These are phyloP conservation scores for Suillus subalutaceus DNA, from an alignment of 768 basidiomycete genomes.

Conservation along the genomic window DNA sequence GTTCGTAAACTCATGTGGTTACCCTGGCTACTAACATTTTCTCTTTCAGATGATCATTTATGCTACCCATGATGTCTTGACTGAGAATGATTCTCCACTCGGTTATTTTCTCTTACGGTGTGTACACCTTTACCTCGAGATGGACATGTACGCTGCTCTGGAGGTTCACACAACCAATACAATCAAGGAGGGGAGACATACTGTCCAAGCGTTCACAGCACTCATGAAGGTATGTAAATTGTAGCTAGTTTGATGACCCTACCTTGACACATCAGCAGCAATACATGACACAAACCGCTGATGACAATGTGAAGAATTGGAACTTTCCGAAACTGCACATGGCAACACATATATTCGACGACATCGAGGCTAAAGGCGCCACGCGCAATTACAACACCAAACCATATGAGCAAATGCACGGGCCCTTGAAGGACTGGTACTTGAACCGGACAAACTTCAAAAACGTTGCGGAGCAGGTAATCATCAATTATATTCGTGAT, in stretches of 20 bases:
- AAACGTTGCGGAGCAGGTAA: conserved; percentile 18
- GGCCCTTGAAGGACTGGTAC: conserved; percentile 29
- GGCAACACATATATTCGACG: too few relatives aligned
- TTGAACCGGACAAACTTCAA: conserved; percentile 25
- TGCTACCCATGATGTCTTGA: too few relatives aligned
- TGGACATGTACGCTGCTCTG: conserved; percentile 33
- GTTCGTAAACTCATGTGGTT: conserved; percentile 17
- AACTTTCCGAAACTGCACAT: conserved; percentile 37
- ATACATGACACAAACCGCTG: background rate
- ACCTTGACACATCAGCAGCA: background rate
- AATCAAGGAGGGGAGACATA: conserved; percentile 23
- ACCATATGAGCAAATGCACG: conserved; percentile 34
- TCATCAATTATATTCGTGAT: too few relatives aligned
- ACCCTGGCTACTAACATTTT: conserved; percentile 21
- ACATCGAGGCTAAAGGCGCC: conserved; percentile 28
- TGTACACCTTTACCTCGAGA: background rate
- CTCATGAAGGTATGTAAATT: conserved; percentile 24
- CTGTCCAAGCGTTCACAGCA: conserved; percentile 21
- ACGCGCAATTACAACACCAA: conserved; percentile 35
- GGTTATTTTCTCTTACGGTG: too few relatives aligned
- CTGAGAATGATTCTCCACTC: too few relatives aligned
- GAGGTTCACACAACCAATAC: conserved; percentile 36
- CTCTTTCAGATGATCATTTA: too few relatives aligned
- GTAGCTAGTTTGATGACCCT: background rate
- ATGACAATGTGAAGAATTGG: conserved; percentile 25